Conservation (phyloP, 441 rosid species). For the Populus trichocarpa region DNA sequence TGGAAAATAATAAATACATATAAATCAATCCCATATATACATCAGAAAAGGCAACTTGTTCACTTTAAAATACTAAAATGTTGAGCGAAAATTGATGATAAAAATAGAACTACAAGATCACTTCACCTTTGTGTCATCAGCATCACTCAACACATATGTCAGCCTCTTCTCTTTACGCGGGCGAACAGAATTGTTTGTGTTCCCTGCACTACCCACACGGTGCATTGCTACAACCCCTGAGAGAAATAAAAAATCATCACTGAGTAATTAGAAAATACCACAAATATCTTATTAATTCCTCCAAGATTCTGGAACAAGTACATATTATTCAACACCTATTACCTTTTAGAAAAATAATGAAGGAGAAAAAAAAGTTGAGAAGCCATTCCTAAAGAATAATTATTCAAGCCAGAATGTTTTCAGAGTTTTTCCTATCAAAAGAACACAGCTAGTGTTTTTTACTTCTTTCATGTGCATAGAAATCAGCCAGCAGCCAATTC, state of each 20-base stretch:
- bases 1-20: neutral
- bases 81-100: neutral
- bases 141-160: slow-evolving; percentile 83
- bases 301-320: neutral
- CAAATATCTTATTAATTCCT: neutral
- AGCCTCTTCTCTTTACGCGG: slow-evolving; percentile 97
- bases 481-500: neutral
- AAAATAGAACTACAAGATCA: slow-evolving; percentile 3
- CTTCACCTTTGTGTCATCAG: slow-evolving; percentile 75
- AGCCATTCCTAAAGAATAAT: neutral
- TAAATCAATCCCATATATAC: neutral
- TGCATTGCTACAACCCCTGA: slow-evolving; percentile 64
- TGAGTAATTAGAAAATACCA: neutral
- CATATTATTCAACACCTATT: neutral
- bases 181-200: slow-evolving; percentile 81
- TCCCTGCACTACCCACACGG: slow-evolving; percentile 99
- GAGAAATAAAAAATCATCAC: slow-evolving; percentile 3
- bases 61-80: neutral
- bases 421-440: neutral
- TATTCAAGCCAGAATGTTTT: neutral
- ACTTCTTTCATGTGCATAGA: neutral
- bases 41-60: neutral
- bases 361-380: neutral
- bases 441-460: neutral
- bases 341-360: neutral